Conservation (phyloP, 148 eudicot genomes). For the Camellia lanceoleosa region DNA sequence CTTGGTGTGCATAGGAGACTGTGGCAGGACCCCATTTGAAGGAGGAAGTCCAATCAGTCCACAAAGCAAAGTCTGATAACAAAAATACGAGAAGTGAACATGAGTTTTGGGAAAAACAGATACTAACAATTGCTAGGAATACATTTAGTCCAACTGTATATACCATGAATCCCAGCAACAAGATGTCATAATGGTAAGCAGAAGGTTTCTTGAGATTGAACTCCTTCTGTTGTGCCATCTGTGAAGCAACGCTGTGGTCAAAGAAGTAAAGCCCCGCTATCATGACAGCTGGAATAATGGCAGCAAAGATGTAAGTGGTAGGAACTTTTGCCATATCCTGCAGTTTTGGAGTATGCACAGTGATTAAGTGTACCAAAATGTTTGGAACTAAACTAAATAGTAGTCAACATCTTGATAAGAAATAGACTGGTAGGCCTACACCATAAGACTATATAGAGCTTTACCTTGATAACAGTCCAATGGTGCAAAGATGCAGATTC, state of each 20-base stretch:
- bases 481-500: slow-evolving; percentile 55
- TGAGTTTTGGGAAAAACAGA: neutral
- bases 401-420: neutral
- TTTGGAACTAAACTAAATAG: neutral
- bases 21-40: slow-evolving; percentile 83
- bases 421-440: too few species aligned
- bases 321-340: slow-evolving; percentile 80
- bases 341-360: neutral
- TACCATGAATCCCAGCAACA: slow-evolving; percentile 86
- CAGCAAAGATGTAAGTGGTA: slow-evolving; percentile 48
- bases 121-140: neutral
- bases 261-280: slow-evolving; percentile 86
- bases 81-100: neutral
- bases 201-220: slow-evolving; percentile 79
- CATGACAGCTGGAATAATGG: slow-evolving; percentile 70
- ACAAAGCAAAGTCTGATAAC: slow-evolving; percentile 64
- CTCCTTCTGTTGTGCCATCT: slow-evolving; percentile 82
- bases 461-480: slow-evolving; percentile 67
- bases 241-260: slow-evolving; percentile 86
- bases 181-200: slow-evolving; percentile 72
- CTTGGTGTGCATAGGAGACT: slow-evolving; percentile 90
- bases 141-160: neutral
- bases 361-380: neutral
- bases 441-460: neutral
- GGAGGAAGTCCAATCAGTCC: slow-evolving; percentile 92